Percentiles rank a stretch among this genome's conserved stretches.
Conservation (phyloP, 2,329 filamentous ascomycete genomes). For the Dactylellina drechsleri region DNA sequence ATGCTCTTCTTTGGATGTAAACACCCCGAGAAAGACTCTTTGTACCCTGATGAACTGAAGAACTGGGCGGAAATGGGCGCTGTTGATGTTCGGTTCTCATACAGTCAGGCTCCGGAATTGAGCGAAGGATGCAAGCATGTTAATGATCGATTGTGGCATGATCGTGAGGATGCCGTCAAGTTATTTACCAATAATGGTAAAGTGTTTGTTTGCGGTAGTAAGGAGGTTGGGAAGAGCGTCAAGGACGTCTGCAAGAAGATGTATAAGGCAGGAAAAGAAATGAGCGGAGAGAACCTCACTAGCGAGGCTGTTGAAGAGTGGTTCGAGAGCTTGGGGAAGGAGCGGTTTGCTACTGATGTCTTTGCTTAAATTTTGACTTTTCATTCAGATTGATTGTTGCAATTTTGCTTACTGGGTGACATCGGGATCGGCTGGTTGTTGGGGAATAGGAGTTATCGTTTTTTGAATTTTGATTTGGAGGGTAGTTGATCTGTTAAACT, state of each 20-base stretch:
- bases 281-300: constrained; percentile 60
- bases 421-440: too few relatives aligned
- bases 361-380: constrained; percentile 58
- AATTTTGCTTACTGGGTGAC: too few relatives aligned
- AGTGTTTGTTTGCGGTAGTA: constrained; percentile 74
- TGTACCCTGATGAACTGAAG: constrained; percentile 70
- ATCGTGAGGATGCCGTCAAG: constrained; percentile 63
- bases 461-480: too few relatives aligned
- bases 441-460: too few relatives aligned
- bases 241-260: constrained; percentile 63
- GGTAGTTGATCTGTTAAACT: too few relatives aligned
- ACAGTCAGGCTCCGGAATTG: constrained; percentile 64
- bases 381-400: too few relatives aligned
- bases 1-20: constrained; percentile 75
- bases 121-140: constrained; percentile 67
- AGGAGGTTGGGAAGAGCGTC: constrained; percentile 65
- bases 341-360: constrained; percentile 65
- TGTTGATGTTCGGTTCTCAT: constrained; percentile 72
- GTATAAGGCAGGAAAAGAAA: constrained; percentile 61
- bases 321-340: constrained; percentile 64
- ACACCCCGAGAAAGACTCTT: constrained; percentile 67
- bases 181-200: constrained; percentile 67
- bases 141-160: constrained; percentile 66
- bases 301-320: constrained; percentile 64
- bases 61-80: constrained; percentile 72